Evolutionary conservation across 2,329 filamentous ascomycete genomes (phyloP), one percentile per base, ranked within the genome.

Genomic region (Trichophyton schoenleinii): DNA sequence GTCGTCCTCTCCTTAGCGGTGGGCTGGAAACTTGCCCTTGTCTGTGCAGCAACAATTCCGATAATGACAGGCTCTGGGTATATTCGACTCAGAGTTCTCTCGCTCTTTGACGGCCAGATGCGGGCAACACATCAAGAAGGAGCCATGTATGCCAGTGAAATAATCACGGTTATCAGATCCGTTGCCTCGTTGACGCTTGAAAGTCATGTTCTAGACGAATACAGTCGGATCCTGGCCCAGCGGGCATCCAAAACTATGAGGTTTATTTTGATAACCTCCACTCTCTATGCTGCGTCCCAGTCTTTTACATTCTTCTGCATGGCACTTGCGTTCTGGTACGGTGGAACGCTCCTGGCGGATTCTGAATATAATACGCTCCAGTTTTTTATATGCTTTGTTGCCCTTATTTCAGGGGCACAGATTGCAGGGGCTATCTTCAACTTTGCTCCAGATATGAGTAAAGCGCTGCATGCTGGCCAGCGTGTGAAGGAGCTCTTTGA

Each of bases 261-360:
- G 92, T 94, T 70, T 88, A 89, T 3, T 53, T 72, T 91, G 63
- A 87, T 85, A 68, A 89, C 89, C 0, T 91, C 88, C 13, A 71
- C 81, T 0, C 82, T 96, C 4, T 97, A 95, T 70, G 90, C 91
- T 0, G 82, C 85, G 1, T 89, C 89, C 0, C 91, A 96, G 75
- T 90, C 88, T 0, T 77, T 95, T 63, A 83, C 89, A 63, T 95
- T 95, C 75, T 79, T 90, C 52, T 89, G 87, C 66, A 86, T 92
- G 63, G 91, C 90, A 0, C 82, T 96, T 2, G 90, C 87, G 1
- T 96, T 96, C 78, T 96, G 89, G 89, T 96, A 92, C 68, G 91
- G 91, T 63, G 88, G 89, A 38, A 87, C 81, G 0, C 78, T 94
- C 36, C 87, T 96, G 59, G 85, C 81, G 22, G 80, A 81, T 61